phyloP scores from a whole-genome alignment of 164 flowering plant species.

The Liquidambar formosana region DNA sequence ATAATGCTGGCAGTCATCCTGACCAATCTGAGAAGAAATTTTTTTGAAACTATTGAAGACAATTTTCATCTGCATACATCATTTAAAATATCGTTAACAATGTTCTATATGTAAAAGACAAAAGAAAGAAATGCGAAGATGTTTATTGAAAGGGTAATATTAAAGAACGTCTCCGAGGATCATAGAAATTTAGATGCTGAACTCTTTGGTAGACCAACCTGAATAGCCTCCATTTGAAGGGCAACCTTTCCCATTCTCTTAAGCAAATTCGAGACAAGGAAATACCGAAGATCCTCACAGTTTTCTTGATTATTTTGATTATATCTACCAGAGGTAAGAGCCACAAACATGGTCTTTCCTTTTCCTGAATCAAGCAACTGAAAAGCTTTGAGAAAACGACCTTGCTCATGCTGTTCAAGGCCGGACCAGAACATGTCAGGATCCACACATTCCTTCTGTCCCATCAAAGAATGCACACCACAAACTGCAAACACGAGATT shows the following conservation, averaged over 20 bases:
- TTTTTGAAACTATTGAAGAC: slow-evolving; percentile 55
- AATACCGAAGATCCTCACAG: slow-evolving; percentile 31
- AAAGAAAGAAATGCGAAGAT: neutral
- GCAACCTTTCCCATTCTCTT: slow-evolving; percentile 72
- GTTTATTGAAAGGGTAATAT: neutral
- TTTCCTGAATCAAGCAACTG: slow-evolving; percentile 63
- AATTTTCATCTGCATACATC: slow-evolving; percentile 62
- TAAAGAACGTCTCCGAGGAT: neutral
- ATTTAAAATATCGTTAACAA: neutral
- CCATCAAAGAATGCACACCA: slow-evolving; percentile 46
- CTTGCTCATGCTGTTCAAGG: slow-evolving; percentile 50
- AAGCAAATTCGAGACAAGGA: slow-evolving; percentile 60
- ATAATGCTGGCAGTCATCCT: slow-evolving; percentile 44
- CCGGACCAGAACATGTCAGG: slow-evolving; percentile 48
- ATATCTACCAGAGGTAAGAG: slow-evolving; percentile 32
- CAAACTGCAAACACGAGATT: slow-evolving; percentile 67
- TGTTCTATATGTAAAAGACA: neutral
- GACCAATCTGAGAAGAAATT: slow-evolving; percentile 39
- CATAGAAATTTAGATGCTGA: neutral
- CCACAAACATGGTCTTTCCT: slow-evolving; percentile 36
- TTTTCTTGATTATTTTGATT: slow-evolving; percentile 25
- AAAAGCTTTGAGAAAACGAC: slow-evolving; percentile 55
- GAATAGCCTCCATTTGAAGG: slow-evolving; percentile 58
- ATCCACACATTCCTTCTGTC: slow-evolving; percentile 26
- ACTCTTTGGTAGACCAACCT: slow-evolving; percentile 39